Evolutionary conservation across 306 rosid genomes (phyloP).

Genomic region (Sphenostylis stenocarpa): DNA sequence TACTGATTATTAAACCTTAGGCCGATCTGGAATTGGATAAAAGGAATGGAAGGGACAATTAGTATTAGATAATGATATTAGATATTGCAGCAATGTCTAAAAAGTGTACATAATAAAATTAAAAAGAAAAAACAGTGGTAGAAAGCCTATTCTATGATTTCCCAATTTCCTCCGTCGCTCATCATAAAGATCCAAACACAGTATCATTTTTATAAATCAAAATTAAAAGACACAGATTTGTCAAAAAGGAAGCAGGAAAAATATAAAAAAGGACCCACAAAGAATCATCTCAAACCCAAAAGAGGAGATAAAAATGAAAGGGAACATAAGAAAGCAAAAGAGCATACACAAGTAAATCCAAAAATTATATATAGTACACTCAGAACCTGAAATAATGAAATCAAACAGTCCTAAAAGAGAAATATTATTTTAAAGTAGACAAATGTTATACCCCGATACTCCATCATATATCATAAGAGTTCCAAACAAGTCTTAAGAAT

Average conservation of each 20-base stretch:
- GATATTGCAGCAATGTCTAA: too few species aligned
- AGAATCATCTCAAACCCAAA: background rate
- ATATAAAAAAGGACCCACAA: background rate
- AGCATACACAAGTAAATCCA: background rate
- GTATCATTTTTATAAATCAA: background rate
- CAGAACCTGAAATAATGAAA: background rate
- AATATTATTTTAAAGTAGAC: background rate
- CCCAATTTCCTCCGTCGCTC: background rate
- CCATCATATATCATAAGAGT: background rate
- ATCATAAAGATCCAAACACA: background rate
- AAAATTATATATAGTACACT: background rate
- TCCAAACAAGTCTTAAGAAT: background rate
- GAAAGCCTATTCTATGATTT: background rate
- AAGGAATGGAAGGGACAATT: background rate
- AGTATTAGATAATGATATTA: background rate
- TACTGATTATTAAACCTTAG: background rate
- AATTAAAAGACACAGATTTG: background rate
- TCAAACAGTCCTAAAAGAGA: background rate
- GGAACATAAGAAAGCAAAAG: background rate
- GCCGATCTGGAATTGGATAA: background rate
- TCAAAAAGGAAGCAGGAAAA: background rate
- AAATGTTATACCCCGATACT: constrained; percentile 7
- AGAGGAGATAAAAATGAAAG: background rate
- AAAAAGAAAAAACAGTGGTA: background rate
- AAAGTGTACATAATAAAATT: too few species aligned